These are phyloP conservation scores for Leptographium radiaticola DNA, from an alignment of 2,329 filamentous ascomycete genomes.

Conservation along the genomic window DNA sequence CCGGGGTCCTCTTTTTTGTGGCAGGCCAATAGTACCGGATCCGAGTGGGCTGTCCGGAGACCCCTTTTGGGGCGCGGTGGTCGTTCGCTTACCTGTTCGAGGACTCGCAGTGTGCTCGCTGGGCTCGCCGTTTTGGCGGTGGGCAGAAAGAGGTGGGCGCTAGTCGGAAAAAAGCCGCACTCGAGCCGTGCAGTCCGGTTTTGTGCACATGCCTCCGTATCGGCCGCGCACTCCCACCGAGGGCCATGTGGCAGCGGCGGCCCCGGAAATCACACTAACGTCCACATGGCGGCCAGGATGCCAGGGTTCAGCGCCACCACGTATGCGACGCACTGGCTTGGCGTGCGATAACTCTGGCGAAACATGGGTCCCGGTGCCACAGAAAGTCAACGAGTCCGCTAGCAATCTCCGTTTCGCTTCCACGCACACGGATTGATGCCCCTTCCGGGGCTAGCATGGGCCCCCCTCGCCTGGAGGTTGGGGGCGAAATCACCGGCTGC, in stretches of 20 bases:
- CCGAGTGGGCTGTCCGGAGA: not conserved
- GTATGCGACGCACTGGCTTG: not conserved
- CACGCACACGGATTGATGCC: not conserved
- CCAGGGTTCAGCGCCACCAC: not conserved
- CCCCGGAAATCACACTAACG: not conserved
- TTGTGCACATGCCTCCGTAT: too few relatives aligned
- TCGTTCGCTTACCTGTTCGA: too few relatives aligned
- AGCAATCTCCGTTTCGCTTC: conserved; percentile 3
- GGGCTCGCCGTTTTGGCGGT: too few relatives aligned
- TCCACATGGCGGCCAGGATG: not conserved
- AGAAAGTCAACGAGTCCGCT: not conserved
- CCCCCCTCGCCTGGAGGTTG: not conserved
- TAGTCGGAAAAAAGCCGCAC: too few relatives aligned
- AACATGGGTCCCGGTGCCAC: not conserved
- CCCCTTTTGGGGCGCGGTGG: too few relatives aligned
- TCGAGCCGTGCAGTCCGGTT: too few relatives aligned
- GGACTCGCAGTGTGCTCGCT: too few relatives aligned
- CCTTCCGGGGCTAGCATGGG: not conserved
- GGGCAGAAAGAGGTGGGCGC: too few relatives aligned
- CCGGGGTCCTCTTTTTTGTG: not conserved
- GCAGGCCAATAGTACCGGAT: not conserved
- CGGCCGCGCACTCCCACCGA: too few relatives aligned
- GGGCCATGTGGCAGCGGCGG: not conserved
- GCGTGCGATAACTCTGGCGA: not conserved
- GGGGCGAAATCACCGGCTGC: not conserved